Evolutionary conservation across 306 rosid species (phyloP).

Genomic region (Castanopsis chinensis): DNA sequence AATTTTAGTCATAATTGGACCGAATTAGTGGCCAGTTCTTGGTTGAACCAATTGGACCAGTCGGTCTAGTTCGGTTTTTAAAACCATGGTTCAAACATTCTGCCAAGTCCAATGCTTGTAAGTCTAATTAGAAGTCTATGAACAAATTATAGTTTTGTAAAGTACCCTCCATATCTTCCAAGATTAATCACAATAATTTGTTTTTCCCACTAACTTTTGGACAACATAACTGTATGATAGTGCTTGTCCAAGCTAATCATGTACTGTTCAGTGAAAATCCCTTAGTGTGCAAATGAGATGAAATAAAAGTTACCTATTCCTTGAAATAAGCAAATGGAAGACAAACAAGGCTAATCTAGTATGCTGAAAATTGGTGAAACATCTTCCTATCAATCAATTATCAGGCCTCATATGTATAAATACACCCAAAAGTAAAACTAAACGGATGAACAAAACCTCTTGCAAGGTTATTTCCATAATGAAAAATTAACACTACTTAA

Average conservation of each 20-base stretch:
- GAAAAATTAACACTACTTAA: not conserved
- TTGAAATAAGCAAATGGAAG: not conserved
- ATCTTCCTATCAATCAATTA: not conserved
- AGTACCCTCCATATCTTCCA: not conserved
- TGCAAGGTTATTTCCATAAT: slow-evolving; percentile 11
- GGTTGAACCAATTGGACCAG: too few species aligned
- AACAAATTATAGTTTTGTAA: not conserved
- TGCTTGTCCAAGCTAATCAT: not conserved
- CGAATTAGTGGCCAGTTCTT: too few species aligned
- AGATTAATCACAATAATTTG: not conserved
- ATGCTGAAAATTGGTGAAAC: not conserved
- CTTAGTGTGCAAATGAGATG: not conserved
- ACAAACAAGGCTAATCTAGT: not conserved
- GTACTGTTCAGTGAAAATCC: not conserved
- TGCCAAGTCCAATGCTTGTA: too few species aligned
- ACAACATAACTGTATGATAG: not conserved
- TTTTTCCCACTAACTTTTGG: not conserved
- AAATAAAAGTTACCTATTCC: not conserved
- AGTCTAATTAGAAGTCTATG: not conserved
- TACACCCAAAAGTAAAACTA: not conserved
- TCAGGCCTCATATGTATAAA: not conserved
- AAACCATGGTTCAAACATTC: too few species aligned
- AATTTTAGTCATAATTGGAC: too few species aligned
- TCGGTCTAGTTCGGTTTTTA: too few species aligned
- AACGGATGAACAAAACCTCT: not conserved